Evolutionary conservation across 495 filamentous ascomycete species (phyloP), one percentile per base, ranked within the genome.

Genomic region (Penicillium atrosanguineum): DNA sequence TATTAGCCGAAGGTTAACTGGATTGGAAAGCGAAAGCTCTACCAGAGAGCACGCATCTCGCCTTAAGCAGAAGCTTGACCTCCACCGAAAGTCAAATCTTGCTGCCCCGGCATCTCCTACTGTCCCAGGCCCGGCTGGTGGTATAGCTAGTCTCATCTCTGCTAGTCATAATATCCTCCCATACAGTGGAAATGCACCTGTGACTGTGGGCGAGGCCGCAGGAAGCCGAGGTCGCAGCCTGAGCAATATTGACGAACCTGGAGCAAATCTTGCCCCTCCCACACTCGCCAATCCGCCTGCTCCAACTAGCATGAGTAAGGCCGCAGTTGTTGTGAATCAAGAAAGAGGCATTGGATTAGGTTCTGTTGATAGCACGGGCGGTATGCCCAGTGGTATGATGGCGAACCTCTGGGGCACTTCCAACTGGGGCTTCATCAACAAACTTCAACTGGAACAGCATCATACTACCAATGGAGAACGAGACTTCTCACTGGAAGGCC

Each of bases 331-430:
- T 20, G 83, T 92, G 18, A 90, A 87, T 62, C 82, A 88, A 54
- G 87, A 96, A 65, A 81, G 82, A 52, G 86, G 79, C 12, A 76
- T 87, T 52, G 80, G 77, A n/a, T 59, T 83, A 47, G 80, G 82
- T 11, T 64, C 74, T 36, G 76, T 76, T 36, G 86, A 85, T 57
- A 76, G 75, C 45, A 83, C 82, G 16, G 87, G 88, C 15, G 79
- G 81, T 3, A 83, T 94, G 76, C 88, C 90, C 0, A 87, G 84
- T 52, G 91, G 88, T 18, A 83, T 95, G 57, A 84, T 95, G 80
- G 91, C 91, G 18, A 97, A 97, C 61, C 75, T 94, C 48, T 97
- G 91, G 91, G 91, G 91, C 41, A 93, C 85, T 69, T 84, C 83
- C 36, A 85, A 91, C 37, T 95, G 90, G 87, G 84, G 87, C 7